A percentile compares a stretch with the other conserved stretches of the same genome.
These are phyloP conservation scores for Mixia osmundae DNA, from an alignment of 1,284 basidiomycete species.

Conservation along the genomic window DNA sequence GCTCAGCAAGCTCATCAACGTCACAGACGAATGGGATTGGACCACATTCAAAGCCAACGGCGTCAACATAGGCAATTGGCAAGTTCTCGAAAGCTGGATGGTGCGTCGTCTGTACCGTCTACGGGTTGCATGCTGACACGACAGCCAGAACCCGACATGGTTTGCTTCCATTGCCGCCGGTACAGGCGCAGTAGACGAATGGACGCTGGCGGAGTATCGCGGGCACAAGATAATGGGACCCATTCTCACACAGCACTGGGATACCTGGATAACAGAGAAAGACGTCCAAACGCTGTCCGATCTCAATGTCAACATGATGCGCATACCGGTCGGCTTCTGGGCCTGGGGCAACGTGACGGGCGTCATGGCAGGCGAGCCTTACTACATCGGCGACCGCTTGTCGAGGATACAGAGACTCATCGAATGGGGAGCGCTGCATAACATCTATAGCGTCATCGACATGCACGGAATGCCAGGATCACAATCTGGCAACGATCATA, in stretches of 20 bases:
- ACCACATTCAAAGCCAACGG: no score
- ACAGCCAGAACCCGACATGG: no score
- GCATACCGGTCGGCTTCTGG: constrained; percentile 57
- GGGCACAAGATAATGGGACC: not conserved
- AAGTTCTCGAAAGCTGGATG: no score
- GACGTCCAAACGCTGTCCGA: constrained; percentile 33
- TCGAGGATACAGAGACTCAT: constrained; percentile 40
- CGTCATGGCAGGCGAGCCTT: constrained; percentile 37
- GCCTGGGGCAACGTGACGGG: constrained; percentile 45
- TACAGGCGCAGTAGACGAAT: not conserved
- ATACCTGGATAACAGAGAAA: constrained; percentile 41
- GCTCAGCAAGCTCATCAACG: no score
- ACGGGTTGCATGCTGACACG: no score
- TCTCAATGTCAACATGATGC: constrained; percentile 43
- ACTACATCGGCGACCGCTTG: constrained; percentile 35
- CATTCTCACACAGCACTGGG: constrained; percentile 24
- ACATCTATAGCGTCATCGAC: constrained; percentile 42
- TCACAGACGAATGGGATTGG: no score
- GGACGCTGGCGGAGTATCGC: not conserved
- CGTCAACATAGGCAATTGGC: no score
- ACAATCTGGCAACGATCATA: no score
- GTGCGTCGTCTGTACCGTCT: no score
- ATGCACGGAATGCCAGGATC: constrained; percentile 56
- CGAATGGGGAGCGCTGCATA: constrained; percentile 33
- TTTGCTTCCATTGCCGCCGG: no score